Base-by-base conservation (phyloP, 768 basidiomycete species). In the Leccinum disarticulatum region DNA sequence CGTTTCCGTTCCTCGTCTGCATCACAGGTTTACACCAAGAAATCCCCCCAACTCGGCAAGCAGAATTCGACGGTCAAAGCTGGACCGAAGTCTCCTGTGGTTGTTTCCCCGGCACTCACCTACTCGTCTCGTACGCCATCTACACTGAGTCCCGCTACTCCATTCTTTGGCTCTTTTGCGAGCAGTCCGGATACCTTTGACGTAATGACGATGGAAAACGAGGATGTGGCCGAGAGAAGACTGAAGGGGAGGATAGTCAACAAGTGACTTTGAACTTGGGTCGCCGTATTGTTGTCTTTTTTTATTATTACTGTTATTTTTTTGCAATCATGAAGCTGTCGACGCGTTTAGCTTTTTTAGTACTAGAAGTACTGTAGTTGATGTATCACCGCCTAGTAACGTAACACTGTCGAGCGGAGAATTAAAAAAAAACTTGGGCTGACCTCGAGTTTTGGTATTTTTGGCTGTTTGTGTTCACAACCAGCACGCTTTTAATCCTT, bases 121-220 rank as follows among this genome's bases (percentile, higher is more conserved):
- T 89, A 85, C 66, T 84, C 85, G n/a, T 84, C 80, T 22, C 76
- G 78, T 48, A 85, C 87, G 28, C 83, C 86, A 15, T 83, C 85
- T 41, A 87, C 85, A 30, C 77, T 88, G 56, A 88, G 87, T 67
- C 87, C 87, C 17, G 81, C 86, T 11, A 89, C 87, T 11, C 87
- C 87, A 11, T 89, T 87, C 74, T 85, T 88, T 72, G 82, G 83
- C 28, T 82, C 83, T 8, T 87, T 88, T 67, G 52, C 52, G 19
- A 57, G 69, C 22, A 60, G 63, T 31, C 66, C 70, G 54, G 77
- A 76, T 27, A 61, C 55, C 25, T 78, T 75, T 60, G 74, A 73
- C 19, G 62, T 59, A 31, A 46, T 65, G 63, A 57, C 62, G 36
- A 58, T 59, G 48, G 71, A 67, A 25, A 60, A 46, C 41, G 69